Evolutionary conservation across 345 rosid species (phyloP).

Genomic region (Populus euphratica): DNA sequence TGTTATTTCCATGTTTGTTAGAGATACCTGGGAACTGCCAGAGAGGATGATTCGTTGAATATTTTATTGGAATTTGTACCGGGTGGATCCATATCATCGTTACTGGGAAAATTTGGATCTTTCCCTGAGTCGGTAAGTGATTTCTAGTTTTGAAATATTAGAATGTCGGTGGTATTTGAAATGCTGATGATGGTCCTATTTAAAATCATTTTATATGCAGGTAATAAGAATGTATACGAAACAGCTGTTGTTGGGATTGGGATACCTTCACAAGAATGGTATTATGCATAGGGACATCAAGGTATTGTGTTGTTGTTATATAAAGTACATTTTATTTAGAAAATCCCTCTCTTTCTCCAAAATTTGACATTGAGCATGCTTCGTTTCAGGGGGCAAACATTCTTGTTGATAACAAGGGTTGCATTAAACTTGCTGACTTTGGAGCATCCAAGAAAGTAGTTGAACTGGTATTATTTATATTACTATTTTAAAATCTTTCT

Average conservation of each 20-base stretch:
- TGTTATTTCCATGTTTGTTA: constrained; percentile 3
- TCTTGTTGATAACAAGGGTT: constrained; percentile 37
- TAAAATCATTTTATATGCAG: constrained; percentile 18
- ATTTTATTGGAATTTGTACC: constrained; percentile 35
- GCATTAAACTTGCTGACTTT: constrained; percentile 37
- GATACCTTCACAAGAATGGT: constrained; percentile 30
- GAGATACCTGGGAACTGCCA: constrained; percentile 36
- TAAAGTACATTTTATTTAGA: not conserved
- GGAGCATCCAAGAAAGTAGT: constrained; percentile 40
- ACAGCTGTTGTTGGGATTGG: constrained; percentile 29
- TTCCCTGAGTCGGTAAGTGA: constrained; percentile 37
- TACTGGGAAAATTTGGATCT: constrained; percentile 34
- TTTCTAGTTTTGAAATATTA: constrained; percentile 6
- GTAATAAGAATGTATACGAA: constrained; percentile 34
- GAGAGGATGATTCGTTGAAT: constrained; percentile 35
- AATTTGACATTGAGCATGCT: constrained; percentile 12
- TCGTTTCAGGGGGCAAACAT: constrained; percentile 33
- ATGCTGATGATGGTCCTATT: not conserved
- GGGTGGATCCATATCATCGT: constrained; percentile 35
- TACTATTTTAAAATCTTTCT: not conserved
- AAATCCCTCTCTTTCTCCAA: not conserved
- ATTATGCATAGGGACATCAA: constrained; percentile 36
- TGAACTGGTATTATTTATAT: constrained; percentile 21
- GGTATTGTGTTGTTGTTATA: constrained; percentile 2
- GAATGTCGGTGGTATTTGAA: not conserved